A percentile compares a stretch with the other conserved stretches of the same genome.
Evolutionary conservation across 1,284 basidiomycete genomes (phyloP).

Genomic region (Heimioporus retisporus): DNA sequence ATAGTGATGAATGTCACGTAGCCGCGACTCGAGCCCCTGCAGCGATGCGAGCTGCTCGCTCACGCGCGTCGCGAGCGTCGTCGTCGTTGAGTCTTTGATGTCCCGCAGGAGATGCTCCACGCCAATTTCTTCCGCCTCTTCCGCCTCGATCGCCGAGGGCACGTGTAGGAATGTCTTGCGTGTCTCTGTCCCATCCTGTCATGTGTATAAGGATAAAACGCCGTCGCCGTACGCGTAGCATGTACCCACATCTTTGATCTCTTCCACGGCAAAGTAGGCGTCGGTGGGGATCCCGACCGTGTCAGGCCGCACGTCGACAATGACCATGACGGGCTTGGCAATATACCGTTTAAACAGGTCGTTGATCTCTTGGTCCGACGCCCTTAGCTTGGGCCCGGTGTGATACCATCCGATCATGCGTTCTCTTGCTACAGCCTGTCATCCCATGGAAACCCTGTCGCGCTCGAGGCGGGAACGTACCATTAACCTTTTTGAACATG

Average conservation of each 20-base stretch:
- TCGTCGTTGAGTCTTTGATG: slow-evolving; percentile 94
- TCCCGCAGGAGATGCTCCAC: slow-evolving; percentile 98
- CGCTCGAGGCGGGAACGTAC: slow-evolving; percentile 58
- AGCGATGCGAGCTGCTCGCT: slow-evolving; percentile 92
- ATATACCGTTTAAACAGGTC: slow-evolving; percentile 97
- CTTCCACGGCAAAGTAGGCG: slow-evolving; percentile 98
- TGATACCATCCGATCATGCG: slow-evolving; percentile 99
- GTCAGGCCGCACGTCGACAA: slow-evolving; percentile 94
- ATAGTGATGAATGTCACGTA: slow-evolving; percentile 92
- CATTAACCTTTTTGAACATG: slow-evolving; percentile 99
- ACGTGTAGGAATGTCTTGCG: slow-evolving; percentile 85
- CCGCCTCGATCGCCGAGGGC: slow-evolving; percentile 74
- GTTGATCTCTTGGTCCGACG: slow-evolving; percentile 98
- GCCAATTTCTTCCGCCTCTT: slow-evolving; percentile 99
- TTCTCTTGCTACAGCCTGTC: slow-evolving; percentile 78
- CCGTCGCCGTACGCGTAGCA: too few species aligned
- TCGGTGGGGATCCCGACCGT: slow-evolving; percentile 97
- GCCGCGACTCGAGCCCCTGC: slow-evolving; percentile 90
- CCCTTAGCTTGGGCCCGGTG: slow-evolving; percentile 95
- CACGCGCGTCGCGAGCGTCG: slow-evolving; percentile 94
- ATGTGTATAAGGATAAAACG: background rate
- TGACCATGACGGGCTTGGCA: slow-evolving; percentile 96
- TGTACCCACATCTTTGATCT: slow-evolving; percentile 91
- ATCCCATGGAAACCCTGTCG: too few species aligned
- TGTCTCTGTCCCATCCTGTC: slow-evolving; percentile 82